Base-by-base conservation (phyloP, 768 basidiomycete species). In the Lactarius psammicola region DNA sequence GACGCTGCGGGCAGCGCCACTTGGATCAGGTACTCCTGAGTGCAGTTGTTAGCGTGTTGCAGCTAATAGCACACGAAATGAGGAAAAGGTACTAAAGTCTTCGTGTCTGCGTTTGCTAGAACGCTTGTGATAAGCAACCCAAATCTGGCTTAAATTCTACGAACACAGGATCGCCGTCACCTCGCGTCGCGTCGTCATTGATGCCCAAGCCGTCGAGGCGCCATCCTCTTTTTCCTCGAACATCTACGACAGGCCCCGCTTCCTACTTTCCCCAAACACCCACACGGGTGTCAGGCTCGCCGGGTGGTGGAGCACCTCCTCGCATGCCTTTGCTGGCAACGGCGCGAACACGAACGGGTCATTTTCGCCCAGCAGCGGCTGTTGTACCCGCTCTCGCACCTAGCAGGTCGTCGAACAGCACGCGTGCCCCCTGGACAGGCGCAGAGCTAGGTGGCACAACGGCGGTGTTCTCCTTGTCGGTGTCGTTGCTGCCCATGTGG, bases 391-490 rank as follows among this genome's bases (percentile, higher is more conserved):
- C 72, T 28, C 80, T 69, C n/a, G 80, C 80, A 23, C 72, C 72
- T n/a, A 72, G 73, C 23, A 72, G 72, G 20, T 74, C 74, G 30
- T 75, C 66, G 38, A 68, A 68, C 4, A 70, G 38, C 5, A 61
- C 58, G 28, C 51, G 60, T 40, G 65, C 65, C 2, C 65, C 69
- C 20, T 66, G 56, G 23, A 57, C 42, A 46, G 53, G 62, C 46
- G 58, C 40, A 59, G 56, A n/a, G 31, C 30, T 34, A 28, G 30
- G 49, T n/a, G n/a, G 53, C 4, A 28, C 60, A 33, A 81, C 80
- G 46, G 87, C 81, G 11, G 81, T 82, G 64, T 92, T 93, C 75
- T 92, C 91, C 75, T 92, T 92, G 69, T 89, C 89, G 4, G 81
- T 83, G 30, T 79, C 80, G 17, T 75, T 69, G 34, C 60, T 60